These are phyloP conservation scores for Parathielavia appendiculata DNA, from an alignment of 495 filamentous ascomycete genomes.

Conservation along the genomic window DNA sequence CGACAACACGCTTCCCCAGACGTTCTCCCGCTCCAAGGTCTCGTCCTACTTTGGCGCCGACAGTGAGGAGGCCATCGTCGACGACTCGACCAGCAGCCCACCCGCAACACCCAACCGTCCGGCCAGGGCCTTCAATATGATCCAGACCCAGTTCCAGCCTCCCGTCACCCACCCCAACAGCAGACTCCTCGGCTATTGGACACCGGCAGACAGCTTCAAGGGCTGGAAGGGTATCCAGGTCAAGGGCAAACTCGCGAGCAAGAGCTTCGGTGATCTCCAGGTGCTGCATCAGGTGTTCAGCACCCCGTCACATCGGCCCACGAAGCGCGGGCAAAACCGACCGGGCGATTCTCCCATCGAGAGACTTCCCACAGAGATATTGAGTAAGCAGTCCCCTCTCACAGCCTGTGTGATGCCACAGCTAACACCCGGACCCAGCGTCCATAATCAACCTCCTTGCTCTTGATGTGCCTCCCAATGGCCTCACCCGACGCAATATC, in stretches of 20 bases:
- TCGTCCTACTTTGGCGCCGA: slow-evolving; percentile 45
- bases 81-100: slow-evolving; percentile 24
- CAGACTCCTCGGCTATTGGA: slow-evolving; percentile 56
- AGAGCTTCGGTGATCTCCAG: slow-evolving; percentile 66
- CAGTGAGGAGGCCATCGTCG: slow-evolving; percentile 44
- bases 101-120: slow-evolving; percentile 15
- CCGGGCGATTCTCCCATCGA: slow-evolving; percentile 53
- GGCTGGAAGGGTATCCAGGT: slow-evolving; percentile 69
- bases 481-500: slow-evolving; percentile 71
- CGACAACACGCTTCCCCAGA: slow-evolving; percentile 57
- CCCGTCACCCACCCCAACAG: slow-evolving; percentile 44
- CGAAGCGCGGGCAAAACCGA: slow-evolving; percentile 25
- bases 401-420: not conserved
- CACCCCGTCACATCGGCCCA: slow-evolving; percentile 28
- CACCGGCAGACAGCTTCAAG: slow-evolving; percentile 63
- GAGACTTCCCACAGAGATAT: slow-evolving; percentile 63
- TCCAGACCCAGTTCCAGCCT: slow-evolving; percentile 46
- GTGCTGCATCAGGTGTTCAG: slow-evolving; percentile 54
- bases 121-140: slow-evolving; percentile 30
- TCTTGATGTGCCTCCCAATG: slow-evolving; percentile 71
- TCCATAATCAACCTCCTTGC: slow-evolving; percentile 72
- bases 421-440: slow-evolving; percentile 40
- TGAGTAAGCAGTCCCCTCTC: slow-evolving; percentile 51
- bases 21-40: slow-evolving; percentile 62
- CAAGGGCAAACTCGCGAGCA: slow-evolving; percentile 60